These are phyloP conservation scores for Protomyces lactucae-debilis DNA, from an alignment of 1,139 yeast species.

Conservation along the genomic window DNA sequence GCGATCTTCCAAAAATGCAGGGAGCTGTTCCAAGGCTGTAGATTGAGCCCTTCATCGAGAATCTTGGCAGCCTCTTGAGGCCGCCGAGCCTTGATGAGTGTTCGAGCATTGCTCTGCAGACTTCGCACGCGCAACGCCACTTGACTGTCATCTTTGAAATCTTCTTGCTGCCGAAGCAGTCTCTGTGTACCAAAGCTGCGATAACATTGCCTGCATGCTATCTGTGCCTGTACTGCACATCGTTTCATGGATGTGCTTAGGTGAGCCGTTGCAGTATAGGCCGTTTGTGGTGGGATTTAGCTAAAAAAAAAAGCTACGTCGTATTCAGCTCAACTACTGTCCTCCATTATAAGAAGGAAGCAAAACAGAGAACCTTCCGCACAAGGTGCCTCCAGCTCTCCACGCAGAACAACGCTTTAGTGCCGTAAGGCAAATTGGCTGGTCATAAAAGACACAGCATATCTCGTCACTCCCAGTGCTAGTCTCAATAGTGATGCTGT, in stretches of 20 bases:
- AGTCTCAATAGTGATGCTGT: too few species aligned
- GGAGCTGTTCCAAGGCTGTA: constrained; percentile 14
- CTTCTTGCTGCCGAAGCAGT: not conserved
- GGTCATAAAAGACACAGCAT: too few species aligned
- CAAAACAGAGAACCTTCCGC: too few species aligned
- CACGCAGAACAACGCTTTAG: too few species aligned
- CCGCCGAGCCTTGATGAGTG: constrained; percentile 10
- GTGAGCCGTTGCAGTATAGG: too few species aligned
- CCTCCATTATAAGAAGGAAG: too few species aligned
- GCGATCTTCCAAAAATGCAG: constrained; percentile 23
- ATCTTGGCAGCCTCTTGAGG: constrained; percentile 9
- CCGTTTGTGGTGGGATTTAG: too few species aligned
- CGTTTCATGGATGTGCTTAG: not conserved
- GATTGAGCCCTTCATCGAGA: constrained; percentile 13
- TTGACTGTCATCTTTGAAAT: not conserved
- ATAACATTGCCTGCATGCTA: not conserved
- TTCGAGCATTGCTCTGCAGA: constrained; percentile 14
- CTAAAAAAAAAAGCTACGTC: too few species aligned
- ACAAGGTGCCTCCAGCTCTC: too few species aligned
- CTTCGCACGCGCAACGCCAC: constrained; percentile 1
- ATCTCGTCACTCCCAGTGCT: too few species aligned
- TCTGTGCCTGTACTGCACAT: not conserved
- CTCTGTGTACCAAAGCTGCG: not conserved
- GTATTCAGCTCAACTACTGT: too few species aligned
- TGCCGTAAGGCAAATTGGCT: too few species aligned